Evolutionary conservation across 2,329 filamentous ascomycete genomes (phyloP).

Genomic region (Balansia obtecta): DNA sequence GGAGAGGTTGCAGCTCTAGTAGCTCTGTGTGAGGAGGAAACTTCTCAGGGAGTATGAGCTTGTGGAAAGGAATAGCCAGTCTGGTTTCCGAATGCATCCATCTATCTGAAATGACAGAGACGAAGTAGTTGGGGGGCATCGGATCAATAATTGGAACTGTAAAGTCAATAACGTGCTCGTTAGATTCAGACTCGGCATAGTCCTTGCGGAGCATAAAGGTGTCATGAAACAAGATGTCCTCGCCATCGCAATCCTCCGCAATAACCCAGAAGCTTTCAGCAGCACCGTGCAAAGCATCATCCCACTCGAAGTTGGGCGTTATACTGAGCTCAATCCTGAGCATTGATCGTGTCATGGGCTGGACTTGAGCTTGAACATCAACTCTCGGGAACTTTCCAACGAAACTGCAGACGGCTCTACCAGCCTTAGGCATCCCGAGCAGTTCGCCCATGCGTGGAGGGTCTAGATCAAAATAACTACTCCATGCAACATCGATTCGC

Average conservation of each 20-base stretch:
- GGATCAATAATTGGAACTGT: constrained; percentile 94
- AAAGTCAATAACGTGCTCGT: constrained; percentile 91
- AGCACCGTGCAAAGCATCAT: constrained; percentile 73
- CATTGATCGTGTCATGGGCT: constrained; percentile 90
- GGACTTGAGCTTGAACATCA: constrained; percentile 84
- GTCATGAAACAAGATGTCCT: constrained; percentile 90
- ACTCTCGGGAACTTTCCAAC: constrained; percentile 89
- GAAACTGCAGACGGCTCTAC: constrained; percentile 70
- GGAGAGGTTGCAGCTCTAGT: constrained; percentile 81
- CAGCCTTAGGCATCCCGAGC: constrained; percentile 78
- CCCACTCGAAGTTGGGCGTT: constrained; percentile 92
- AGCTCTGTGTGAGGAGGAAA: constrained; percentile 91
- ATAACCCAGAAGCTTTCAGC: constrained; percentile 95
- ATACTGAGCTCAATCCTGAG: constrained; percentile 82
- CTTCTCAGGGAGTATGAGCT: constrained; percentile 85
- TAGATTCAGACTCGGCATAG: constrained; percentile 73
- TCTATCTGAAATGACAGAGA: constrained; percentile 83
- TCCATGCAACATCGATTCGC: constrained; percentile 87
- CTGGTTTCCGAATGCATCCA: constrained; percentile 99
- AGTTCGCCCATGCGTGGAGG: constrained; percentile 94
- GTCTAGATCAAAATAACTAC: constrained; percentile 89
- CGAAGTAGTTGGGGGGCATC: constrained; percentile 98
- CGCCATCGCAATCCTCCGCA: constrained; percentile 93
- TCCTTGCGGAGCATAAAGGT: constrained; percentile 85
- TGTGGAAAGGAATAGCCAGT: constrained; percentile 86